Evolutionary conservation across 2,329 filamentous ascomycete species (phyloP).

Genomic region (Botryotinia convoluta): DNA sequence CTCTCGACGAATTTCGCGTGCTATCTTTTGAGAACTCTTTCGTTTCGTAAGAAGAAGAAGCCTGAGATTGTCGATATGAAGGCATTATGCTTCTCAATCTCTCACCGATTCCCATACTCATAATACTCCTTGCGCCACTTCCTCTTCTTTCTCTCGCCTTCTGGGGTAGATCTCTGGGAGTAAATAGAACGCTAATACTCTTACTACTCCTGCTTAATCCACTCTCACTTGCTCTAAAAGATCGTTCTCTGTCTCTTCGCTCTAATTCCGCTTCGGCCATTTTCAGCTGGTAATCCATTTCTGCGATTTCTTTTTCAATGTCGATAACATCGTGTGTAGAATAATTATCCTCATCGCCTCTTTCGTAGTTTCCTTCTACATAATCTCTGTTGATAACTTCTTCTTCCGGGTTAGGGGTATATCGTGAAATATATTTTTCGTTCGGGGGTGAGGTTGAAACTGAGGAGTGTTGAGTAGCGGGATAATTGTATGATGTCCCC

Average conservation of each 20-base stretch:
- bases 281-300: slow-evolving; percentile 1
- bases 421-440: not conserved
- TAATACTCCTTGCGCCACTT: not conserved
- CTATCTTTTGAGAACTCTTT: not conserved
- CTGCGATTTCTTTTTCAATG: slow-evolving; percentile 12
- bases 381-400: not conserved
- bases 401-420: not conserved
- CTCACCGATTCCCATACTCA: not conserved
- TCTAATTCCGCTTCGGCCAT: not conserved
- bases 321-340: not conserved
- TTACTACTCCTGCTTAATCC: slow-evolving; percentile 15
- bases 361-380: not conserved
- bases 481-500: not conserved
- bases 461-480: not conserved
- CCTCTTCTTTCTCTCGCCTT: not conserved
- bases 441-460: not conserved
- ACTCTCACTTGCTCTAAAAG: not conserved
- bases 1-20: not conserved
- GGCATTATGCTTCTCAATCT: slow-evolving; percentile 1
- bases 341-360: not conserved
- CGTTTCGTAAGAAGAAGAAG: not conserved
- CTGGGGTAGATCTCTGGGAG: not conserved
- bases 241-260: not conserved
- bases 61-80: not conserved
- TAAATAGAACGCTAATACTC: slow-evolving; percentile 14